These are phyloP conservation scores for Xerocomus nothofagi DNA, from an alignment of 1,284 basidiomycete species.

Conservation along the genomic window DNA sequence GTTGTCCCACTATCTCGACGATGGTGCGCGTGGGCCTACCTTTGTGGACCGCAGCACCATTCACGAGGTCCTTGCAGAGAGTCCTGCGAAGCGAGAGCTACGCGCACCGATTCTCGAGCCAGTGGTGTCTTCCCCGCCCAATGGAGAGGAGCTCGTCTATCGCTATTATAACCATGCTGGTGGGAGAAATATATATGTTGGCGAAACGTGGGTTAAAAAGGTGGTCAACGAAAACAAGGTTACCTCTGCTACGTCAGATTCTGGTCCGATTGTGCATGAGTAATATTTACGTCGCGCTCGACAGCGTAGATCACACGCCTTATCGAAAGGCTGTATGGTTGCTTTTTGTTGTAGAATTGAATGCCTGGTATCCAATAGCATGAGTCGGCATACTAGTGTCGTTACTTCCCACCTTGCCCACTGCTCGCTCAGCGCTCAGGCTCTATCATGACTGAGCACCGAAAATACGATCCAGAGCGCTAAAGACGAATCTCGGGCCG, in stretches of 20 bases:
- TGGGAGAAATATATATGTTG: constrained; percentile 5
- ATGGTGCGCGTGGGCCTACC: constrained; percentile 18
- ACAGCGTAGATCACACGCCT: background rate
- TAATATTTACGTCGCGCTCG: background rate
- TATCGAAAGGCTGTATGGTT: too few relatives aligned
- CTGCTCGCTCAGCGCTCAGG: too few relatives aligned
- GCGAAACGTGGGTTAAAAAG: constrained; percentile 14
- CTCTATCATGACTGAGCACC: too few relatives aligned
- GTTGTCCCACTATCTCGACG: constrained; percentile 21
- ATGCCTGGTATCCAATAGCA: too few relatives aligned
- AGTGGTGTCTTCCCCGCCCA: background rate
- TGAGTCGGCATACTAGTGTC: too few relatives aligned
- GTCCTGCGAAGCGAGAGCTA: constrained; percentile 6
- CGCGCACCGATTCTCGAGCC: constrained; percentile 9
- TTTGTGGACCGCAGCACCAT: constrained; percentile 18
- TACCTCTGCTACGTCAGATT: background rate
- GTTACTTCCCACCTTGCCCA: too few relatives aligned
- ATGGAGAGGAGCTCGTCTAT: constrained; percentile 6
- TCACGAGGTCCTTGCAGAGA: background rate
- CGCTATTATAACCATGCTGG: constrained; percentile 5
- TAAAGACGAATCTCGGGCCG: too few relatives aligned
- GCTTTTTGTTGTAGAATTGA: too few relatives aligned
- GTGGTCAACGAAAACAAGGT: background rate
- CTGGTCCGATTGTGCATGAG: background rate
- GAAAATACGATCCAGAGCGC: too few relatives aligned